A percentile compares a stretch with the other conserved stretches of the same genome.
These are phyloP conservation scores for Dictyostelium intermedium DNA, from an alignment of 78 protist species.

Conservation along the genomic window DNA sequence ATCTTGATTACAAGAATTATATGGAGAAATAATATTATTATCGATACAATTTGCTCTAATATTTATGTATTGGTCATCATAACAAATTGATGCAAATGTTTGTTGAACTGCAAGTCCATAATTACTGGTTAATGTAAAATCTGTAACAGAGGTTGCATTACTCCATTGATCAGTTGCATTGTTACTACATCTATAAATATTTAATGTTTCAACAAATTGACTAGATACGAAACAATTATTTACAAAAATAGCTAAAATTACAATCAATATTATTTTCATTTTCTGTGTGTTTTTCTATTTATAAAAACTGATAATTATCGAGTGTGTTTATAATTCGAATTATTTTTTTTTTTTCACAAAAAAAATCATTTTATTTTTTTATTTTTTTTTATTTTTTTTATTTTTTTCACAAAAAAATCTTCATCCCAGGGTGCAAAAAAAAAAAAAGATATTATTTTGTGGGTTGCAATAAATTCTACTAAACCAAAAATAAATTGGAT, in stretches of 20 bases:
- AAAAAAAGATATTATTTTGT: too few species aligned
- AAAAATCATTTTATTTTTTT: too few species aligned
- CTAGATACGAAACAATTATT: background rate
- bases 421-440: too few species aligned
- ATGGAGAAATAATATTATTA: constrained; percentile 37
- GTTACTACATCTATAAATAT: background rate
- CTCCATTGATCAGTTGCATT: background rate
- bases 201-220: background rate
- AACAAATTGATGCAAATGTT: constrained; percentile 29
- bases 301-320: background rate
- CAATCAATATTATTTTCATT: background rate
- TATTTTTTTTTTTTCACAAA: background rate
- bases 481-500: too few species aligned
- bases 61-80: constrained; percentile 3
- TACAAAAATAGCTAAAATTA: background rate
- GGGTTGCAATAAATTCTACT: too few species aligned
- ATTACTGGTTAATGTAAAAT: background rate
- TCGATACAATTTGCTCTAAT: constrained; percentile 10
- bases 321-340: background rate
- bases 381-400: background rate
- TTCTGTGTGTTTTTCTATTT: background rate
- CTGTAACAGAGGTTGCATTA: constrained; percentile 6
- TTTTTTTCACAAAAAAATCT: background rate
- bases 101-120: constrained; percentile 38
- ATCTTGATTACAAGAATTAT: constrained; percentile 42